A percentile compares a stretch with the other conserved stretches of the same genome.
Evolutionary conservation across 2,329 filamentous ascomycete genomes (phyloP).

Genomic region (Lachnellula subtilissima): DNA sequence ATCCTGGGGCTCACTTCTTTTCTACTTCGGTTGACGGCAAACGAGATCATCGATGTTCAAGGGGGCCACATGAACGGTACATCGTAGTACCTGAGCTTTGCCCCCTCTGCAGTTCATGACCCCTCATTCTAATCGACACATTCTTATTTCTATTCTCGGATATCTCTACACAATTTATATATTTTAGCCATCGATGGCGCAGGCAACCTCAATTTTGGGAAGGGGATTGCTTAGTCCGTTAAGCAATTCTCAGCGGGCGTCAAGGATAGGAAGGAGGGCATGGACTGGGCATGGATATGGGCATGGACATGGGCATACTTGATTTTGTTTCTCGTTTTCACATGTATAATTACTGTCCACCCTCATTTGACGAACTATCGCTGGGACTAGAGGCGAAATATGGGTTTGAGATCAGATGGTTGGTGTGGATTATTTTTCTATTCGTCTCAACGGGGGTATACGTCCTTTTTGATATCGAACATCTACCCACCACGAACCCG

Average conservation of each 20-base stretch:
- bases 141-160: background rate
- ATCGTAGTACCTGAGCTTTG: slow-evolving; percentile 65
- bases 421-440: slow-evolving; percentile 1
- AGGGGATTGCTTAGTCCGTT: slow-evolving; percentile 2
- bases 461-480: slow-evolving; percentile 6
- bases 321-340: slow-evolving; percentile 4
- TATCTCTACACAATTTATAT: background rate
- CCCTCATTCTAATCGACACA: slow-evolving; percentile 1
- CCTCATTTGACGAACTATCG: slow-evolving; percentile 2
- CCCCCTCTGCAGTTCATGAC: slow-evolving; percentile 40
- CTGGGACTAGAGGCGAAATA: slow-evolving; percentile 13
- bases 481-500: background rate
- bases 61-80: slow-evolving; percentile 67
- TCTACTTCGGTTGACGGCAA: slow-evolving; percentile 63
- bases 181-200: slow-evolving; percentile 1
- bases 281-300: background rate
- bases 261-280: slow-evolving; percentile 3
- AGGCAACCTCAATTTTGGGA: background rate
- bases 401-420: background rate
- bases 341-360: slow-evolving; percentile 9
- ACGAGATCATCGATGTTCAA: slow-evolving; percentile 52
- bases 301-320: background rate
- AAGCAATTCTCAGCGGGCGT: slow-evolving; percentile 18
- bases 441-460: background rate
- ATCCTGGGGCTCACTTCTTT: slow-evolving; percentile 68